Evolutionary conservation across 169 alveolate species (phyloP).

Genomic region (Plasmodium yoelii): DNA sequence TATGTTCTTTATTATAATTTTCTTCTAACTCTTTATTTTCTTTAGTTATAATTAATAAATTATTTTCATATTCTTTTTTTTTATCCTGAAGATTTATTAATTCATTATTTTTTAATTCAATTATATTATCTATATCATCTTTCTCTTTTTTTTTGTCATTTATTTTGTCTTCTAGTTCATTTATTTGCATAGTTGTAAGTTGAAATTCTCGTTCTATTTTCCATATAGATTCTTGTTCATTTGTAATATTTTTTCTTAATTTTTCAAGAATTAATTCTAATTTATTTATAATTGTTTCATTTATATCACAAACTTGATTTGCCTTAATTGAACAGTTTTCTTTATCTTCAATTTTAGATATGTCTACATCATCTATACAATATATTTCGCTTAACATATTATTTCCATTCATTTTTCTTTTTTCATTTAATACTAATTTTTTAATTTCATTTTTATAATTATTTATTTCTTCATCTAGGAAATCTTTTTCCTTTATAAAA

Average conservation of each 20-base stretch:
- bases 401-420: background rate
- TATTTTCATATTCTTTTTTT: background rate
- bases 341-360: background rate
- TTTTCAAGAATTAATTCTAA: slow-evolving; percentile 9
- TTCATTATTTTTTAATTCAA: slow-evolving; percentile 20
- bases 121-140: slow-evolving; percentile 11
- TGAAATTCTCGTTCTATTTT: slow-evolving; percentile 68
- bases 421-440: slow-evolving; percentile 34
- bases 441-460: slow-evolving; percentile 55
- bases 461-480: slow-evolving; percentile 37
- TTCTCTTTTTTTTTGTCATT: slow-evolving; percentile 53
- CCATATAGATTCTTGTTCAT: slow-evolving; percentile 83
- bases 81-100: slow-evolving; percentile 1
- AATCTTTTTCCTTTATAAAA: slow-evolving; percentile 31
- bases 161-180: slow-evolving; percentile 48
- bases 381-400: too few species aligned
- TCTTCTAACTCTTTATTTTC: slow-evolving; percentile 8
- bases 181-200: slow-evolving; percentile 75
- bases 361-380: background rate
- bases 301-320: background rate
- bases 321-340: background rate
- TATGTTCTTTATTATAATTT: background rate
- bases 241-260: slow-evolving; percentile 77
- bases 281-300: background rate
- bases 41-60: background rate